Evolutionary conservation across 768 basidiomycete genomes (phyloP), one percentile per base, ranked within the genome.

Genomic region (Hemileccinum rubropunctum): DNA sequence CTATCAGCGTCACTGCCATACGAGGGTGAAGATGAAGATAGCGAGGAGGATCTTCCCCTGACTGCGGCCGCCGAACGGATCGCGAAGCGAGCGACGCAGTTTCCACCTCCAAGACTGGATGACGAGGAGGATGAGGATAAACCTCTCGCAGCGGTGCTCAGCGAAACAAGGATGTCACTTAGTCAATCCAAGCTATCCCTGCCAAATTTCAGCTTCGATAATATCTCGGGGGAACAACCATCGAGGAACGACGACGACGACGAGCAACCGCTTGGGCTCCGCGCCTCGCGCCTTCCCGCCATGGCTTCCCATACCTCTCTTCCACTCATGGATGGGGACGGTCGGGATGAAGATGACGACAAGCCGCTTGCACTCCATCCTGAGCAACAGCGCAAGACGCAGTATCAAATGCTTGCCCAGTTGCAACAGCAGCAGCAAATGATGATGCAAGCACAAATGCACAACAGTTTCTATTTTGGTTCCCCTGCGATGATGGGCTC

Each of bases 1-100:
- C 21, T 52, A 23, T 47, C 39, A 30, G 43, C 43, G 6, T 21
- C 41, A 20, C 32, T 38, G 8, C 27, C 23, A 10, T 14, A 42
- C 17, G 23, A 20, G 20, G 40, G 9, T 18, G 60, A 58, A 15
- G 77, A 75, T 43, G 76, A 77, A 17, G 81, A 83, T 53, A 88
- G 86, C 53, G 90, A 90, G 46, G 90, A 92, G 56, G 90, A 93
- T 68, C 57, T 91, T 37, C 91, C 91, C 3, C 73, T 93, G 9
- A 80, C 82, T 21, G 80, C 79, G 3, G 80, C 85, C 8, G 71
- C 82, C n/a, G 71, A 74, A 47, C 78, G 79, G 32, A 81, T 75
- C n/a, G 69, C 69, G 18, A 76, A 76, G 51, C 78, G 82, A 41
- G 71, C 66, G 21, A 70, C 68, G 10, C 58, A 68, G 32, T 49